A percentile compares a stretch with the other conserved stretches of the same genome.
phyloP scores from a whole-genome alignment of 2,329 filamentous ascomycete species.

The Fusarium miscanthi region DNA sequence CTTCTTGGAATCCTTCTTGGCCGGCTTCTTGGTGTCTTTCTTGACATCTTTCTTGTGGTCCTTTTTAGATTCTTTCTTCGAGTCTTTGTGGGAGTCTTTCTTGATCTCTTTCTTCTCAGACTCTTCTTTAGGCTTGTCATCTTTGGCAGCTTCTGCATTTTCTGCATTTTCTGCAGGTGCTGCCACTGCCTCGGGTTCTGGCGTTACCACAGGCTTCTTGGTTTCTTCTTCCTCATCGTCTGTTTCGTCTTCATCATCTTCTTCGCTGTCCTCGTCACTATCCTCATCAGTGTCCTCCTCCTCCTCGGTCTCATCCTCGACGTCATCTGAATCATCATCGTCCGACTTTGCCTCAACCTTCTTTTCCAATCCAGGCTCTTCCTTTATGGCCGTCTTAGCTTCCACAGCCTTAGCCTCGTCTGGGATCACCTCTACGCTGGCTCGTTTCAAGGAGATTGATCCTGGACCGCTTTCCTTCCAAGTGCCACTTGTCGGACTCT shows the following conservation, averaged over 20 bases:
- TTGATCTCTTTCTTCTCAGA: neutral
- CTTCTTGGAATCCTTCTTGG: neutral
- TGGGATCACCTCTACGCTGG: slow-evolving; percentile 47
- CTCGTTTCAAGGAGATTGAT: neutral
- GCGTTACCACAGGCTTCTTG: slow-evolving; percentile 16
- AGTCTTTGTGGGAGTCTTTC: slow-evolving; percentile 14
- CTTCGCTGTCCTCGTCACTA: slow-evolving; percentile 22
- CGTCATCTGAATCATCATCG: slow-evolving; percentile 37
- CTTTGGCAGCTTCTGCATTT: neutral
- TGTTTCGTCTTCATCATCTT: slow-evolving; percentile 25
- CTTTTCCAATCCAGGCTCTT: slow-evolving; percentile 53
- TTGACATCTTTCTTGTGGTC: neutral
- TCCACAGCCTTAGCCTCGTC: slow-evolving; percentile 55
- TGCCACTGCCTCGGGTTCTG: neutral
- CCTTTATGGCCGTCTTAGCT: slow-evolving; percentile 52
- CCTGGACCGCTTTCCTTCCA: slow-evolving; percentile 52
- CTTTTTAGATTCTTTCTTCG: slow-evolving; percentile 12
- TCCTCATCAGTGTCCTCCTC: slow-evolving; percentile 39
- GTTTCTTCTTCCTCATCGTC: slow-evolving; percentile 31
- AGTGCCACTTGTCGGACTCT: slow-evolving; percentile 56
- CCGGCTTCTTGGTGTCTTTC: neutral
- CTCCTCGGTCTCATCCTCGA: slow-evolving; percentile 21
- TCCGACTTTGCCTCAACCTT: slow-evolving; percentile 47
- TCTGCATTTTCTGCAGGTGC: neutral
- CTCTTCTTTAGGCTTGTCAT: slow-evolving; percentile 24